A percentile compares a stretch with the other conserved stretches of the same genome.
These are phyloP conservation scores for Ustilago vetiveriae DNA, from an alignment of 1,284 basidiomycete species.

Conservation along the genomic window DNA sequence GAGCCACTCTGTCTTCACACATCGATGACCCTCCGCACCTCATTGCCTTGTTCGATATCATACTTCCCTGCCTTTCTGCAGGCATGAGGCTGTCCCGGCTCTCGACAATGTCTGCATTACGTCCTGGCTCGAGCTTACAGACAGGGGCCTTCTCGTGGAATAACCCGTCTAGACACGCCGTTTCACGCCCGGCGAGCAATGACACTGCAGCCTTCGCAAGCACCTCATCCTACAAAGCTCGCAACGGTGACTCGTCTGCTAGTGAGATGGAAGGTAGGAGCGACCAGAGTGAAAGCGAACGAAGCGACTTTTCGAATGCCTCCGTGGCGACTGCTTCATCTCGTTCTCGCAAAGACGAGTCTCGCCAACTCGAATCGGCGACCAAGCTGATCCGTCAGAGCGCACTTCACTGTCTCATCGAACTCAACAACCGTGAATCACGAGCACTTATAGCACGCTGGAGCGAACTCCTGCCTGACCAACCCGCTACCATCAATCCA, in stretches of 20 bases:
- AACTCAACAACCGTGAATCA: conserved; percentile 23
- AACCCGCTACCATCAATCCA: background rate
- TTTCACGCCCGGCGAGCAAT: background rate
- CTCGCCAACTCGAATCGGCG: conserved; percentile 19
- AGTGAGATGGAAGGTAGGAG: conserved; percentile 31
- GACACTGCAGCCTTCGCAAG: background rate
- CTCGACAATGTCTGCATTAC: background rate
- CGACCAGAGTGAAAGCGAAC: conserved; percentile 43
- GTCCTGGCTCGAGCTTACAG: conserved; percentile 9
- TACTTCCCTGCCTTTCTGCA: conserved; percentile 20
- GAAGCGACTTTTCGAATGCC: conserved; percentile 29
- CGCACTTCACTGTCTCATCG: conserved; percentile 22
- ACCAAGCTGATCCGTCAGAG: conserved; percentile 35
- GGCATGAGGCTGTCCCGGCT: background rate
- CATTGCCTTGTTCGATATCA: conserved; percentile 11
- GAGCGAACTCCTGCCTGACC: conserved; percentile 26
- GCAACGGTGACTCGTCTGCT: conserved; percentile 3
- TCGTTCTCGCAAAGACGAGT: conserved; percentile 18
- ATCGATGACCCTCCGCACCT: background rate
- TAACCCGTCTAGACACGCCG: background rate
- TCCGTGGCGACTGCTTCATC: conserved; percentile 7
- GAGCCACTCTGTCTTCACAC: background rate
- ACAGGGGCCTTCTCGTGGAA: conserved; percentile 19
- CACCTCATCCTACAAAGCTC: background rate
- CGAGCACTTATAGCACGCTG: conserved; percentile 20